These are phyloP conservation scores for Tilletia setariae DNA, from an alignment of 1,284 basidiomycete species.

Conservation along the genomic window DNA sequence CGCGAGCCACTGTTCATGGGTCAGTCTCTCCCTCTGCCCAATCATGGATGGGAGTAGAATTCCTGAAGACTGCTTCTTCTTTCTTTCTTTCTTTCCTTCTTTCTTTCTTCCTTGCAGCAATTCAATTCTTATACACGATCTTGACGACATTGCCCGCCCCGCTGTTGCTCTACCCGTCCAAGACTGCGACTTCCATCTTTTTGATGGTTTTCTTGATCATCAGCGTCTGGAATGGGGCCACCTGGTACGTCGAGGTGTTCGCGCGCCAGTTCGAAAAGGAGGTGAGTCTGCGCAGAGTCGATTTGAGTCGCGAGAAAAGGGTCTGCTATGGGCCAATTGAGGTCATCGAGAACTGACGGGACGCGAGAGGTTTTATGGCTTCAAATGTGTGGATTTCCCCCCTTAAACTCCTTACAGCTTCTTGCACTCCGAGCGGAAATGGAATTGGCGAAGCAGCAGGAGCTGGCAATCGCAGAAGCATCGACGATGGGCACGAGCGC, in stretches of 20 bases:
- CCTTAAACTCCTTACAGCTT: neutral
- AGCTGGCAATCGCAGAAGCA: conserved; percentile 3
- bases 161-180: conserved; percentile 72
- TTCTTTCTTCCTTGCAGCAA: conserved; percentile 17
- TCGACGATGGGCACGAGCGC: neutral
- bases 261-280: conserved; percentile 42
- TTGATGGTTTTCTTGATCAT: conserved; percentile 56
- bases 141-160: conserved; percentile 81
- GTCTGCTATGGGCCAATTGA: too few relatives aligned
- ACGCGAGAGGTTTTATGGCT: too few relatives aligned
- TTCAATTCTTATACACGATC: conserved; percentile 70
- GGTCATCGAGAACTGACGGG: too few relatives aligned
- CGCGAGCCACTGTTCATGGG: conserved; percentile 38
- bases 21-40: conserved; percentile 13
- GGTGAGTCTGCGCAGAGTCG: conserved; percentile 15
- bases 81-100: neutral
- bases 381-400: too few relatives aligned
- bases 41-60: neutral
- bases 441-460: conserved; percentile 9
- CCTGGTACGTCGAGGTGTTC: conserved; percentile 70
- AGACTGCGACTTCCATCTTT: conserved; percentile 71
- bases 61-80: neutral
- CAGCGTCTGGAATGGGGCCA: conserved; percentile 47
- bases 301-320: too few relatives aligned
- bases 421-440: conserved; percentile 8